Conservation (phyloP, 2,329 filamentous ascomycete species). For the Claviceps fusiformis region DNA sequence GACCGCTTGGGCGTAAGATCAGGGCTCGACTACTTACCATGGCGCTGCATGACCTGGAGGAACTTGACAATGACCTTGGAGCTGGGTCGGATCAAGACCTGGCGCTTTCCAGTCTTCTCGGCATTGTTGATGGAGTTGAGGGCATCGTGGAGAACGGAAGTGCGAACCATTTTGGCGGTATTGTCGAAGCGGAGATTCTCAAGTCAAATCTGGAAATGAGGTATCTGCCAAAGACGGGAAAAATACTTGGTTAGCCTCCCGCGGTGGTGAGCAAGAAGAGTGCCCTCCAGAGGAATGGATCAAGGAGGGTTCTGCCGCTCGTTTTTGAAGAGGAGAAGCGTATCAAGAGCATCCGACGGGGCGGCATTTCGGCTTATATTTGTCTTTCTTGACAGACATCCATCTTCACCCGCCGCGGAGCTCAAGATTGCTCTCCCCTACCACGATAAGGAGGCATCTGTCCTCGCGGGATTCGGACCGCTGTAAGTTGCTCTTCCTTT, state of each 20-base stretch:
- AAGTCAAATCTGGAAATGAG: slow-evolving; percentile 52
- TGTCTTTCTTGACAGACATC: background rate
- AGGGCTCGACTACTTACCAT: slow-evolving; percentile 57
- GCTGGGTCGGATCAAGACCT: slow-evolving; percentile 93
- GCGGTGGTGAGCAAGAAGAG: slow-evolving; percentile 53
- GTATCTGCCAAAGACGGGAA: slow-evolving; percentile 39
- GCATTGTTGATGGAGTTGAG: slow-evolving; percentile 99
- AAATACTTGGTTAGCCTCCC: slow-evolving; percentile 43
- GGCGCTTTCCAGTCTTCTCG: slow-evolving; percentile 99
- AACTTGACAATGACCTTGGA: slow-evolving; percentile 99
- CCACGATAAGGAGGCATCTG: slow-evolving; percentile 36
- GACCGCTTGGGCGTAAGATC: background rate
- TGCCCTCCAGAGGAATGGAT: slow-evolving; percentile 40
- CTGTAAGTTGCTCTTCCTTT: slow-evolving; percentile 10
- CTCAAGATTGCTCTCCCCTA: slow-evolving; percentile 48
- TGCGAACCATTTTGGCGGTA: slow-evolving; percentile 92
- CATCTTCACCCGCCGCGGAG: slow-evolving; percentile 13
- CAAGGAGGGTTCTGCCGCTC: slow-evolving; percentile 59
- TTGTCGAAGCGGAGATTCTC: slow-evolving; percentile 56
- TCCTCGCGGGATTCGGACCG: slow-evolving; percentile 23
- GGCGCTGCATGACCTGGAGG: slow-evolving; percentile 97
- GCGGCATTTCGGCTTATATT: background rate
- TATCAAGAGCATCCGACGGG: slow-evolving; percentile 30
- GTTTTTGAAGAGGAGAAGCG: slow-evolving; percentile 49
- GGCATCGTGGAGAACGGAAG: slow-evolving; percentile 98